Percentiles rank a stretch among this genome's conserved stretches.
phyloP scores from a whole-genome alignment of 768 basidiomycete species.

The Scleroderma bovista region DNA sequence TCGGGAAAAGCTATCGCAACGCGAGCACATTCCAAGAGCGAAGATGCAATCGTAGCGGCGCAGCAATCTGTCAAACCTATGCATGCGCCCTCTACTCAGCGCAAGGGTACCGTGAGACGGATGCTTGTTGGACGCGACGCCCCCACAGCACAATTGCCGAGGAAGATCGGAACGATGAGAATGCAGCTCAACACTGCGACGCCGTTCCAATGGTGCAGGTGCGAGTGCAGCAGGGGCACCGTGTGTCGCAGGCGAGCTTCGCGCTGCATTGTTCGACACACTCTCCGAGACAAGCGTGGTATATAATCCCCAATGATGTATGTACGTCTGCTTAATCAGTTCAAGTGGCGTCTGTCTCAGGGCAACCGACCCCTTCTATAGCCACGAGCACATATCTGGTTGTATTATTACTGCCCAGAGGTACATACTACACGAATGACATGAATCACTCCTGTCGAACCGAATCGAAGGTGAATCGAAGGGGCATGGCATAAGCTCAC shows the following conservation, averaged over 20 bases:
- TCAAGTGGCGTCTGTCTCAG: too few relatives aligned
- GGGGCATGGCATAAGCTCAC: too few relatives aligned
- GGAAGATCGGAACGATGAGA: slow-evolving; percentile 47
- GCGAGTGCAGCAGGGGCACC: slow-evolving; percentile 37
- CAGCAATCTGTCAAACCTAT: slow-evolving; percentile 93
- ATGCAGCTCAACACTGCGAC: slow-evolving; percentile 13
- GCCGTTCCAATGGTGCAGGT: slow-evolving; percentile 16
- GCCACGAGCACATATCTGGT: too few relatives aligned
- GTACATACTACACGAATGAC: too few relatives aligned
- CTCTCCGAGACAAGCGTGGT: slow-evolving; percentile 89
- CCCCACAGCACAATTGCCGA: slow-evolving; percentile 22
- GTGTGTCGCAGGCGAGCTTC: slow-evolving; percentile 87
- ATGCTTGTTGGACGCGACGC: slow-evolving; percentile 31
- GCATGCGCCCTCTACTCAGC: slow-evolving; percentile 84
- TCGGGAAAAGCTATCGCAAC: slow-evolving; percentile 86
- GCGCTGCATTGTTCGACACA: slow-evolving; percentile 78
- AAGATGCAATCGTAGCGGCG: slow-evolving; percentile 92
- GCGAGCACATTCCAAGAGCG: slow-evolving; percentile 85
- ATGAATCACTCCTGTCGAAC: too few relatives aligned
- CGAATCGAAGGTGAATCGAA: too few relatives aligned
- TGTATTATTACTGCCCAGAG: too few relatives aligned
- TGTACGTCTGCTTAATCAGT: slow-evolving; percentile 87
- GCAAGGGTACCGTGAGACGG: slow-evolving; percentile 69
- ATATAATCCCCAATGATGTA: slow-evolving; percentile 94
- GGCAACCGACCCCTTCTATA: too few relatives aligned